Conservation (phyloP, 768 basidiomycete genomes). For the Rhizopogon salebrosus region DNA sequence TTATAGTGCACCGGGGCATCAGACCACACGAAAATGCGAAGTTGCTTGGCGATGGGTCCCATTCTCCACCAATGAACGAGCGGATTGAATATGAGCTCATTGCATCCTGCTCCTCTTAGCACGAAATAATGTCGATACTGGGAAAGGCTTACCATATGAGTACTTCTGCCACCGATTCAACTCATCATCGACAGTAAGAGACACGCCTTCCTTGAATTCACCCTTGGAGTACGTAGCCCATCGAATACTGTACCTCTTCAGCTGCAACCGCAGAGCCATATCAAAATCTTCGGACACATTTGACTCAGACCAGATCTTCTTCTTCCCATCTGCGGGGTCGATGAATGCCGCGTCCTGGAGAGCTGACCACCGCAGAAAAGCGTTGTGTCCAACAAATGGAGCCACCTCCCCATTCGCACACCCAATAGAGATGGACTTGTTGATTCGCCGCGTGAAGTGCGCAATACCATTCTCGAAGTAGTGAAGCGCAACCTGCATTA, state of each 20-base stretch:
- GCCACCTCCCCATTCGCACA: constrained; percentile 39
- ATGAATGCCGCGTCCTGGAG: constrained; percentile 50
- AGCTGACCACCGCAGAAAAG: constrained; percentile 53
- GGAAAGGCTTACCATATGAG: constrained; percentile 54
- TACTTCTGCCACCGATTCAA: constrained; percentile 87
- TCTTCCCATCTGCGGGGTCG: constrained; percentile 45
- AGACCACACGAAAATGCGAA: constrained; percentile 67
- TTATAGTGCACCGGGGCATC: constrained; percentile 71
- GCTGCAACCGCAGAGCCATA: constrained; percentile 43
- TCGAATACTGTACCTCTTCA: constrained; percentile 23
- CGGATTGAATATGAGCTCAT: constrained; percentile 80
- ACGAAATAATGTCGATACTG: constrained; percentile 17
- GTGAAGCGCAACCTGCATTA: constrained; percentile 53
- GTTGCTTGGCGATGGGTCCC: constrained; percentile 76
- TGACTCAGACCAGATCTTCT: constrained; percentile 53
- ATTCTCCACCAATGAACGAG: constrained; percentile 65
- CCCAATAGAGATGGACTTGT: constrained; percentile 32
- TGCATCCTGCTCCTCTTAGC: constrained; percentile 41
- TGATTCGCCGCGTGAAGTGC: constrained; percentile 48
- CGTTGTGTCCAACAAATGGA: constrained; percentile 46
- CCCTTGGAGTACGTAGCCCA: constrained; percentile 83
- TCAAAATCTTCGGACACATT: constrained; percentile 61
- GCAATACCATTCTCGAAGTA: constrained; percentile 45
- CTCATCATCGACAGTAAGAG: constrained; percentile 80
- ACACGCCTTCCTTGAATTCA: constrained; percentile 85